Conservation (phyloP, 192 early-diverging fungal species). For the Coemansia sp. region DNA sequence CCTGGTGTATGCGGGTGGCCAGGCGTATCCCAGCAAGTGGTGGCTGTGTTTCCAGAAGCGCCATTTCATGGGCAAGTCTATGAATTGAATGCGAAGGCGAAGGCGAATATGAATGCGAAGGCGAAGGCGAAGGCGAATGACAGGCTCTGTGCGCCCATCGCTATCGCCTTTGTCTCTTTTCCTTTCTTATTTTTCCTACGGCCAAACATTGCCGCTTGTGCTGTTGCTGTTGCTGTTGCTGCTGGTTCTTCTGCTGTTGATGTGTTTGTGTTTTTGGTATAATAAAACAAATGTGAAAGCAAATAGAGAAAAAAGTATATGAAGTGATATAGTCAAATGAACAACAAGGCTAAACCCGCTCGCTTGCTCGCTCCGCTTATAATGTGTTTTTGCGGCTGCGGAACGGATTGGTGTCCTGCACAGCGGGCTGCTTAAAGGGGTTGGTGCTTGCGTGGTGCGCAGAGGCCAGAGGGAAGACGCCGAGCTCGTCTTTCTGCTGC, state of each 20-base stretch:
- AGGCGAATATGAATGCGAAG: no score
- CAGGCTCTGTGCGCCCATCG: no score
- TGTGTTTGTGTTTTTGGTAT: no score
- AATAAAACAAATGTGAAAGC: not conserved
- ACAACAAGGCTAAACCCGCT: no score
- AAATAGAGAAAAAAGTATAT: not conserved
- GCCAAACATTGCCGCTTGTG: no score
- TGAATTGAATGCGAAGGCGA: constrained; percentile 51
- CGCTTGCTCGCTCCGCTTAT: no score
- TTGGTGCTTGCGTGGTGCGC: not conserved
- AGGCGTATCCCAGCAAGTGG: constrained; percentile 89
- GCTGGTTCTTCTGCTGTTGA: no score
- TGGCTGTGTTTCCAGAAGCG: constrained; percentile 99
- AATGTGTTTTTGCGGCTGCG: constrained; percentile 6
- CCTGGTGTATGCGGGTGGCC: constrained; percentile 69
- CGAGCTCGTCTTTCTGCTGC: not conserved
- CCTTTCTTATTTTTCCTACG: no score
- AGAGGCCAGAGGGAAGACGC: not conserved
- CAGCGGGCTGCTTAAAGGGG: constrained; percentile 9
- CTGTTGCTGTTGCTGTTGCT: no score
- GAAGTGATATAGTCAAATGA: no score
- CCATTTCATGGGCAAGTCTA: constrained; percentile 93
- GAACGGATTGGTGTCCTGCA: constrained; percentile 15
- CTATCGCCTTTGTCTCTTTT: no score
- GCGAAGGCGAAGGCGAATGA: no score